phyloP scores from a whole-genome alignment of 805 yeast species.

The Barnettozyma californica region DNA sequence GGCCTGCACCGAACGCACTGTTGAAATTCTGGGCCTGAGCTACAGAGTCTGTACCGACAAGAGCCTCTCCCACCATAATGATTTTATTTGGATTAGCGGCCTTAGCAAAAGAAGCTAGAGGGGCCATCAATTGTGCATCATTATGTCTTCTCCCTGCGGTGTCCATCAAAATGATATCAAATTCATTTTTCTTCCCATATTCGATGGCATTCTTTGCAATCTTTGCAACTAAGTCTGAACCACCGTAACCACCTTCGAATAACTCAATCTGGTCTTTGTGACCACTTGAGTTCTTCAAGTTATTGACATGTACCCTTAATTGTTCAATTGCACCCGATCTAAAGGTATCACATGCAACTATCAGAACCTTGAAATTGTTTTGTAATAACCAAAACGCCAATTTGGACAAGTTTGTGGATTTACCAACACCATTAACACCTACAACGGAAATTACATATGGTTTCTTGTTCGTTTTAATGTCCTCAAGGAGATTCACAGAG shows the following conservation, averaged over 20 bases:
- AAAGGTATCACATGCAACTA: conserved; percentile 97
- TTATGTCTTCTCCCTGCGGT: conserved; percentile 98
- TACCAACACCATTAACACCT: conserved; percentile 98
- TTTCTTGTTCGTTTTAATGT: conserved; percentile 39
- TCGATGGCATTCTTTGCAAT: conserved; percentile 89
- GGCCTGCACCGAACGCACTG: conserved; percentile 80
- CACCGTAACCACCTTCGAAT: conserved; percentile 94
- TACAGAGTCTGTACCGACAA: conserved; percentile 96
- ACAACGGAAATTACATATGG: conserved; percentile 97
- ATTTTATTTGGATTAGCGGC: conserved; percentile 95
- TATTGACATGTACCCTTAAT: conserved; percentile 85
- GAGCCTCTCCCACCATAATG: conserved; percentile 97
- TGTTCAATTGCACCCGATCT: conserved; percentile 99
- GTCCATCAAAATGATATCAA: conserved; percentile 87
- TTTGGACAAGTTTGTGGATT: conserved; percentile 91
- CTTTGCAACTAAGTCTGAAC: conserved; percentile 88
- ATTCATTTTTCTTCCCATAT: conserved; percentile 61
- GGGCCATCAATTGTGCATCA: conserved; percentile 92
- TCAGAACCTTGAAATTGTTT: conserved; percentile 77
- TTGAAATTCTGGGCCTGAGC: conserved; percentile 92
- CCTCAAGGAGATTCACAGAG: conserved; percentile 79
- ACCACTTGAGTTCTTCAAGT: conserved; percentile 64
- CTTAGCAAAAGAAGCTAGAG: conserved; percentile 88
- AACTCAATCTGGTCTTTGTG: conserved; percentile 49
- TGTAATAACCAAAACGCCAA: conserved; percentile 93